Evolutionary conservation across 345 rosid genomes (phyloP).

Genomic region (Arabis hirsuta): DNA sequence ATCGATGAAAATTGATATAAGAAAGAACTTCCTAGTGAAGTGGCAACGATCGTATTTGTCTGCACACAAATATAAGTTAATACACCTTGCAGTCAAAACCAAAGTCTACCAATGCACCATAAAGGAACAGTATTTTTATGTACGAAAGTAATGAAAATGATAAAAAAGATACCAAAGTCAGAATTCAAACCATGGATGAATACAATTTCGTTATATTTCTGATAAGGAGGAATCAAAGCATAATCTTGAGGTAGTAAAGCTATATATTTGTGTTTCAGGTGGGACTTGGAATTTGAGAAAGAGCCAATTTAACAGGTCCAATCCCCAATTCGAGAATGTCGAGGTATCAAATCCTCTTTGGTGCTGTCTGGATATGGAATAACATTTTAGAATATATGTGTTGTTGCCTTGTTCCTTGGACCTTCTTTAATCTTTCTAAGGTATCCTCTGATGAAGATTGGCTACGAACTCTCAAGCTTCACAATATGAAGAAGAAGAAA

Average conservation of each 20-base stretch:
- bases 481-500: slow-evolving; percentile 6
- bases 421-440: slow-evolving; percentile 28
- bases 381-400: slow-evolving; percentile 28
- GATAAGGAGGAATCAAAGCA: slow-evolving; percentile 38
- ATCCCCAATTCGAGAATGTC: slow-evolving; percentile 21
- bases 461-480: slow-evolving; percentile 16
- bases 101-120: neutral
- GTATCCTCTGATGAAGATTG: slow-evolving; percentile 31
- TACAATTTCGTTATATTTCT: neutral
- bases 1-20: slow-evolving; percentile 80
- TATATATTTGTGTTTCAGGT: slow-evolving; percentile 14
- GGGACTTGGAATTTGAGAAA: slow-evolving; percentile 17
- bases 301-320: slow-evolving; percentile 25
- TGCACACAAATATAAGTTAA: slow-evolving; percentile 48
- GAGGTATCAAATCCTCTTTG: slow-evolving; percentile 38
- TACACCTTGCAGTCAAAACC: neutral
- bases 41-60: slow-evolving; percentile 98
- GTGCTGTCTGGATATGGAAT: slow-evolving; percentile 39
- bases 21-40: slow-evolving; percentile 83
- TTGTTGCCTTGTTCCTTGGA: slow-evolving; percentile 29
- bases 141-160: neutral
- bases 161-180: neutral
- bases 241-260: slow-evolving; percentile 19
- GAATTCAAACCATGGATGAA: neutral
- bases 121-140: neutral